These are phyloP conservation scores for Aspergillus sp. DNA, from an alignment of 2,329 filamentous ascomycete genomes.

Conservation along the genomic window DNA sequence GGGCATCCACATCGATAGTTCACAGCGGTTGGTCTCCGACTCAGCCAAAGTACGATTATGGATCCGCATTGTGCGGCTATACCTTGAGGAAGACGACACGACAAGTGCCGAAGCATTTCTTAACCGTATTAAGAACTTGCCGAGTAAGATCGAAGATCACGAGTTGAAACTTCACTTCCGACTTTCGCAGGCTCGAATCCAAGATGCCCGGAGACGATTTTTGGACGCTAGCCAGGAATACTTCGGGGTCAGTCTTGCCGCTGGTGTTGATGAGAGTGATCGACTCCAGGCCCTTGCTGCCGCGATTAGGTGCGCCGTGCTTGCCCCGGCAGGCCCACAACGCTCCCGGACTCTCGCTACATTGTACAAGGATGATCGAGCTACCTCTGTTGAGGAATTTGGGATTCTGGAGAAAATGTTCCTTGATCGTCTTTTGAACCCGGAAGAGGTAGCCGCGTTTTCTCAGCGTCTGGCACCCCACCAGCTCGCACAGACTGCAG, in stretches of 20 bases:
- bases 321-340: constrained; percentile 85
- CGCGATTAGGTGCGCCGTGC: constrained; percentile 86
- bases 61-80: constrained; percentile 92
- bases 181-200: constrained; percentile 87
- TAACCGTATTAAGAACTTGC: constrained; percentile 93
- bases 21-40: constrained; percentile 79
- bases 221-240: constrained; percentile 84
- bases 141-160: constrained; percentile 71
- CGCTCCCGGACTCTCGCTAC: constrained; percentile 77
- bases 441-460: constrained; percentile 83
- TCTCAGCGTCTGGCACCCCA: constrained; percentile 77
- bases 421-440: constrained; percentile 77
- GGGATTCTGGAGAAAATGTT: constrained; percentile 97
- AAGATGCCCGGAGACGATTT: constrained; percentile 87
- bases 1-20: constrained; percentile 83
- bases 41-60: constrained; percentile 81
- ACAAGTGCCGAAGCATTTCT: constrained; percentile 81
- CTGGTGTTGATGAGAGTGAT: constrained; percentile 81
- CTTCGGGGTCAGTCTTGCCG: constrained; percentile 77
- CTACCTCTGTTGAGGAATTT: constrained; percentile 73
- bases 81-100: constrained; percentile 90
- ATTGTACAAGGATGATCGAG: constrained; percentile 90
- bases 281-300: constrained; percentile 79
- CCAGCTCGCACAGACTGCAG: constrained; percentile 84
- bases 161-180: constrained; percentile 80